A percentile compares a stretch with the other conserved stretches of the same genome.
phyloP scores from a whole-genome alignment of 805 yeast genomes.

The Pichia nanzhaoensis region DNA sequence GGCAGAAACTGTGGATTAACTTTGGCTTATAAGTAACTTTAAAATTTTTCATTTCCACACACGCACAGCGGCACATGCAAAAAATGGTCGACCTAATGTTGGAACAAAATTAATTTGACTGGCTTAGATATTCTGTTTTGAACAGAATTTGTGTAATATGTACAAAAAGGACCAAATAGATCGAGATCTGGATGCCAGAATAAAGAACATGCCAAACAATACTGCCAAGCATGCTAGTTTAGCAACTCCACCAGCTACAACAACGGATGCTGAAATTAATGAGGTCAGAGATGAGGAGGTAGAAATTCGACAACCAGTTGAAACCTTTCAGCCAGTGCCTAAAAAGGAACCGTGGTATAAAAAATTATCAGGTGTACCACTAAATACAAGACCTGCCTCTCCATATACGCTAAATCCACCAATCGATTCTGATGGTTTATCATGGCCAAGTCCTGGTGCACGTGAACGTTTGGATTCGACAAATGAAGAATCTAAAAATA shows the following conservation, averaged over 20 bases:
- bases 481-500: constrained; percentile 53
- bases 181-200: constrained; percentile 16
- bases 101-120: too few species aligned
- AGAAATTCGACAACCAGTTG: background rate
- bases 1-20: background rate
- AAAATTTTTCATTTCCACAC: too few species aligned
- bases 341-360: constrained; percentile 31
- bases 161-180: constrained; percentile 21
- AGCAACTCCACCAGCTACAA: constrained; percentile 13
- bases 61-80: too few species aligned
- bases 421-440: constrained; percentile 81
- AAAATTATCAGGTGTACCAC: constrained; percentile 42
- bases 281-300: background rate
- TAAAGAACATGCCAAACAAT: constrained; percentile 9
- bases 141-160: too few species aligned
- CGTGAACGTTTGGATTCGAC: constrained; percentile 65
- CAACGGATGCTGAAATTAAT: constrained; percentile 7
- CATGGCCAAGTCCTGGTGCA: constrained; percentile 93
- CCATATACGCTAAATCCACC: constrained; percentile 83
- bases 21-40: too few species aligned
- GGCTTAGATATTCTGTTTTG: too few species aligned
- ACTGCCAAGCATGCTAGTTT: constrained; percentile 1
- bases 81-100: too few species aligned
- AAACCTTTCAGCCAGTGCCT: constrained; percentile 26
- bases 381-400: constrained; percentile 70